Evolutionary conservation across 2,329 filamentous ascomycete species (phyloP).

Genomic region (Penicillium sp.): DNA sequence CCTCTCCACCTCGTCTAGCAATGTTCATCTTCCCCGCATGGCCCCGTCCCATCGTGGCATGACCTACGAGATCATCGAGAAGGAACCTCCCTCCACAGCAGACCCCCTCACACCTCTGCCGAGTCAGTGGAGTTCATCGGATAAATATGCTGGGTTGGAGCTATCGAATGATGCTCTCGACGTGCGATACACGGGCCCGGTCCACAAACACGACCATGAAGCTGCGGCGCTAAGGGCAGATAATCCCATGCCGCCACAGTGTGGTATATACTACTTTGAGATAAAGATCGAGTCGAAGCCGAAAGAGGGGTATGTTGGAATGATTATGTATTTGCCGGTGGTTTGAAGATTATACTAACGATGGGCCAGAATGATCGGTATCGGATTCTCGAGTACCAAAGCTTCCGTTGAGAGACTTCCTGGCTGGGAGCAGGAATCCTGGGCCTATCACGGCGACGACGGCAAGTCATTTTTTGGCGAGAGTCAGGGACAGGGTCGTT

Average conservation of each 20-base stretch:
- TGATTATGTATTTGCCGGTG: not conserved
- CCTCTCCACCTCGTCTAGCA: constrained; percentile 56
- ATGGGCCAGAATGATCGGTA: constrained; percentile 43
- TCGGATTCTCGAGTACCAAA: constrained; percentile 61
- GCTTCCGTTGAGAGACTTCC: constrained; percentile 60
- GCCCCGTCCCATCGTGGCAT: constrained; percentile 70
- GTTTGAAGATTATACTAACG: not conserved
- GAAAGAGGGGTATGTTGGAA: constrained; percentile 60
- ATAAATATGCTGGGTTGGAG: constrained; percentile 73
- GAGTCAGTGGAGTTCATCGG: constrained; percentile 74
- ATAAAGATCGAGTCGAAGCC: constrained; percentile 64
- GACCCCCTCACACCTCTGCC: constrained; percentile 69
- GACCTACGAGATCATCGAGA: constrained; percentile 81
- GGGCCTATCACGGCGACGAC: constrained; percentile 67
- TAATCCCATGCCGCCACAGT: constrained; percentile 80
- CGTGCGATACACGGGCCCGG: constrained; percentile 59
- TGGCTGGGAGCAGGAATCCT: constrained; percentile 65
- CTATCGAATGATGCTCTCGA: constrained; percentile 71
- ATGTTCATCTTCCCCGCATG: constrained; percentile 57
- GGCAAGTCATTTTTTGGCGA: constrained; percentile 62
- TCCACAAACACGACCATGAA: constrained; percentile 66
- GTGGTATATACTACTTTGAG: constrained; percentile 94
- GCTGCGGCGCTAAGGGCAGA: constrained; percentile 80
- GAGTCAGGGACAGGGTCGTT: constrained; percentile 52
- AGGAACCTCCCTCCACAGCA: constrained; percentile 59